Conservation (phyloP, 1,284 basidiomycete species). For the Phylloporus sp. region DNA sequence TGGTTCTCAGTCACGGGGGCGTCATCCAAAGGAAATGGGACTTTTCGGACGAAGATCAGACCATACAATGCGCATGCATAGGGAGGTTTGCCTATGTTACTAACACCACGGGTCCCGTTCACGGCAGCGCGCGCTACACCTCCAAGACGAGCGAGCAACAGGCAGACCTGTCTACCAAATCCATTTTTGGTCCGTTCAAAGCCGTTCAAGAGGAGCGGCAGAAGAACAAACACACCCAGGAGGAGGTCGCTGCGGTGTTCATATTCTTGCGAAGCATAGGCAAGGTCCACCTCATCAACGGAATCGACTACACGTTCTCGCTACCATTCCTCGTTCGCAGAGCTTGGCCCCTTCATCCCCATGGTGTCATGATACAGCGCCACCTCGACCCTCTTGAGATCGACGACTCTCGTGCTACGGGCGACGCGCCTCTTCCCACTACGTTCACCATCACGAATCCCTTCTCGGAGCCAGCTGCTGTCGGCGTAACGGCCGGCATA, state of each 20-base stretch:
- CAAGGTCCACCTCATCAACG: conserved; percentile 75
- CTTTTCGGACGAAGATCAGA: conserved; percentile 70
- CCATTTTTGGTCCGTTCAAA: conserved; percentile 66
- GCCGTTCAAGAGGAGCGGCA: conserved; percentile 31
- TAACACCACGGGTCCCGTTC: conserved; percentile 37
- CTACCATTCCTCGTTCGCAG: conserved; percentile 80
- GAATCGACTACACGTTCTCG: conserved; percentile 78
- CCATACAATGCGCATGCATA: conserved; percentile 77
- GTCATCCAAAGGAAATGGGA: conserved; percentile 77
- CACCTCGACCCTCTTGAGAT: conserved; percentile 68
- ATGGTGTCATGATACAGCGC: conserved; percentile 82
- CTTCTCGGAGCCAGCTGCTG: conserved; percentile 73
- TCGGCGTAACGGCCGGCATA: conserved; percentile 65
- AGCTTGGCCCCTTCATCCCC: conserved; percentile 78
- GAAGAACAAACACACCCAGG: conserved; percentile 35
- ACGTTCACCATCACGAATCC: conserved; percentile 80
- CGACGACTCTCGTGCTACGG: conserved; percentile 64
- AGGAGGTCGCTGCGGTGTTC: conserved; percentile 64
- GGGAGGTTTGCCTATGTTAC: conserved; percentile 67
- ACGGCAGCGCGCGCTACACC: conserved; percentile 45
- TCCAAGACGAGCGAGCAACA: conserved; percentile 30
- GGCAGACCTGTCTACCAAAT: conserved; percentile 39
- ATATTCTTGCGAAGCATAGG: conserved; percentile 79
- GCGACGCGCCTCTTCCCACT: conserved; percentile 69
- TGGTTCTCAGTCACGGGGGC: conserved; percentile 72